Evolutionary conservation across 2,329 filamentous ascomycete genomes (phyloP).

Genomic region (Lecanicillium sp.): DNA sequence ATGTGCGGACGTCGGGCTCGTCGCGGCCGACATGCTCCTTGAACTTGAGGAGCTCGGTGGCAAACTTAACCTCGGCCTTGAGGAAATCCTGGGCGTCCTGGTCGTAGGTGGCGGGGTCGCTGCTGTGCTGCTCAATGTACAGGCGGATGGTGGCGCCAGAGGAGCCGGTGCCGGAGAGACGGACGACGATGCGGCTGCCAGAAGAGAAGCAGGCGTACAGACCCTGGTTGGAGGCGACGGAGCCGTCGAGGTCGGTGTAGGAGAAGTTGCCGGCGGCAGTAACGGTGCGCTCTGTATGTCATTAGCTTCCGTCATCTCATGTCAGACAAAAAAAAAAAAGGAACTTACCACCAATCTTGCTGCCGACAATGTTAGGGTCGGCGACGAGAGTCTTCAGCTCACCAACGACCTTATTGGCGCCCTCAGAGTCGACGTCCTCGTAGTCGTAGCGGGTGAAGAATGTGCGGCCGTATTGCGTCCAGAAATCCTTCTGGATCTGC

Average conservation of each 20-base stretch:
- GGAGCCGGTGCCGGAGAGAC: conserved; percentile 89
- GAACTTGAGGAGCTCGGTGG: conserved; percentile 80
- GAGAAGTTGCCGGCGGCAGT: conserved; percentile 91
- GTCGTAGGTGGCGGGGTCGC: conserved; percentile 69
- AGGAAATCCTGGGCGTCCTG: conserved; percentile 90
- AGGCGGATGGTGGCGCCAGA: conserved; percentile 94
- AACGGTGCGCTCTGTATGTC: conserved; percentile 63
- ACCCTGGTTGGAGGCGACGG: conserved; percentile 91
- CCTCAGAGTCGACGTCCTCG: conserved; percentile 87
- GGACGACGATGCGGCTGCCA: conserved; percentile 89
- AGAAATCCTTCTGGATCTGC: conserved; percentile 96
- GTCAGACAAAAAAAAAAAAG: conserved; percentile 8
- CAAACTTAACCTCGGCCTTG: conserved; percentile 80
- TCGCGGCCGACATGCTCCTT: conserved; percentile 89
- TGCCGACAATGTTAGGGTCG: conserved; percentile 70
- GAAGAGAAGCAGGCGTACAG: conserved; percentile 92
- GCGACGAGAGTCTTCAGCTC: conserved; percentile 74
- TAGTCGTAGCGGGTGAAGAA: conserved; percentile 99
- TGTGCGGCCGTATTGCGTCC: conserved; percentile 89
- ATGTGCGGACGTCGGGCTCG: conserved; percentile 96
- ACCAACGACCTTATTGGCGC: conserved; percentile 82
- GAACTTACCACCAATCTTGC: conserved; percentile 61
- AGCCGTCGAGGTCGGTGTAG: conserved; percentile 97
- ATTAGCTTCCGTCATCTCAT: too few species aligned
- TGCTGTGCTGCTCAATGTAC: conserved; percentile 94